phyloP scores from a whole-genome alignment of 805 yeast species.

The Hanseniaspora singularis region DNA sequence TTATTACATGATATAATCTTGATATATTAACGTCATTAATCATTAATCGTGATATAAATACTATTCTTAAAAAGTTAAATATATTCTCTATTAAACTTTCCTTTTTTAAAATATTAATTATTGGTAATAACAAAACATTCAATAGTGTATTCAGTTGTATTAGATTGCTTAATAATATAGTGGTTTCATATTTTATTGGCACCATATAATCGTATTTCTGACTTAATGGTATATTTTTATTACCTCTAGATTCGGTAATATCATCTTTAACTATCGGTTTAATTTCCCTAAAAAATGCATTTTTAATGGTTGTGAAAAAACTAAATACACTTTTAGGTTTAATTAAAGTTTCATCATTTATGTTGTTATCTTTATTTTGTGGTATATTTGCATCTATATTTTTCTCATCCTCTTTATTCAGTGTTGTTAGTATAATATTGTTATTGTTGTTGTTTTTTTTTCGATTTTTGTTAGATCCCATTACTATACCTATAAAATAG shows the following conservation, averaged over 20 bases:
- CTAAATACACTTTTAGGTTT: no score
- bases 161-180: not conserved
- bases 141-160: constrained; percentile 8
- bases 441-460: no score
- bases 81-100: not conserved
- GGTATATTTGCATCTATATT: no score
- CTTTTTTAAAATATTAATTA: not conserved
- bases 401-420: no score
- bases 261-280: not conserved
- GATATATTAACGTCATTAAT: constrained; percentile 11
- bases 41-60: constrained; percentile 3
- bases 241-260: not conserved
- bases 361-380: no score
- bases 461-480: no score
- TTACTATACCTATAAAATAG: no score
- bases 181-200: constrained; percentile 3
- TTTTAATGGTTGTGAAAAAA: no score
- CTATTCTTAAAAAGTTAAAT: constrained; percentile 1
- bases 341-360: no score
- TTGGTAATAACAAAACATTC: not conserved
- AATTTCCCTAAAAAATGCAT: no score
- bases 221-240: not conserved
- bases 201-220: not conserved
- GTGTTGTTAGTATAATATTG: no score
- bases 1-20: constrained; percentile 11